Percentiles rank a stretch among this genome's conserved stretches.
Conservation (phyloP, 768 basidiomycete genomes). For the Pisolithus orientalis region DNA sequence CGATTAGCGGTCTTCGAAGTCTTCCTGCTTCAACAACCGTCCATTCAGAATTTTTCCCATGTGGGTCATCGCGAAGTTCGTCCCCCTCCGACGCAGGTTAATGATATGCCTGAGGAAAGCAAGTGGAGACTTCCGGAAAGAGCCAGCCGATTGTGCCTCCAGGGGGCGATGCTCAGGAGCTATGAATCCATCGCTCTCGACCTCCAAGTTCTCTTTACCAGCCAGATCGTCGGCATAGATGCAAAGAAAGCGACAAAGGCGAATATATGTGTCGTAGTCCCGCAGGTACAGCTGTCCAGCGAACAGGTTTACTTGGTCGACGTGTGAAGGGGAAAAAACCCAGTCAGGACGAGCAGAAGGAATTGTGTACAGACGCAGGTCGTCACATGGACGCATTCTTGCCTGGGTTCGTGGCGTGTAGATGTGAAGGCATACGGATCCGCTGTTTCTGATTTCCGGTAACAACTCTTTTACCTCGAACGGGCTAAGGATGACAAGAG, state of each 20-base stretch:
- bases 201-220: conserved; percentile 36
- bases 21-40: conserved; percentile 16
- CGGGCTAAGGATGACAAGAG: conserved; percentile 29
- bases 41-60: conserved; percentile 34
- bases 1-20: conserved; percentile 13
- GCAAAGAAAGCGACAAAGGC: conserved; percentile 33
- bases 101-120: conserved; percentile 27
- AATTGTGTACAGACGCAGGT: conserved; percentile 8
- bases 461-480: conserved; percentile 33
- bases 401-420: conserved; percentile 32
- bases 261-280: conserved; percentile 26
- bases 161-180: conserved; percentile 1
- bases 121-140: conserved; percentile 8
- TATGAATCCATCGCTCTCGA: conserved; percentile 17
- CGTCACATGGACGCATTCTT: conserved; percentile 29
- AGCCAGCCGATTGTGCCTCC: background rate
- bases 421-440: conserved; percentile 29
- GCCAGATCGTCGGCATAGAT: conserved; percentile 36
- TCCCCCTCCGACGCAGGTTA: conserved; percentile 33
- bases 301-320: conserved; percentile 35
- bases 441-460: conserved; percentile 27
- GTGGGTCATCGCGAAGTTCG: conserved; percentile 32
- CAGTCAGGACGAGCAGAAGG: conserved; percentile 8
- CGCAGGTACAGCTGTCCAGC: conserved; percentile 41
- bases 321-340: conserved; percentile 7